A percentile compares a stretch with the other conserved stretches of the same genome.
phyloP scores from a whole-genome alignment of 2,329 filamentous ascomycete species.

The Colletotrichum plurivorum region DNA sequence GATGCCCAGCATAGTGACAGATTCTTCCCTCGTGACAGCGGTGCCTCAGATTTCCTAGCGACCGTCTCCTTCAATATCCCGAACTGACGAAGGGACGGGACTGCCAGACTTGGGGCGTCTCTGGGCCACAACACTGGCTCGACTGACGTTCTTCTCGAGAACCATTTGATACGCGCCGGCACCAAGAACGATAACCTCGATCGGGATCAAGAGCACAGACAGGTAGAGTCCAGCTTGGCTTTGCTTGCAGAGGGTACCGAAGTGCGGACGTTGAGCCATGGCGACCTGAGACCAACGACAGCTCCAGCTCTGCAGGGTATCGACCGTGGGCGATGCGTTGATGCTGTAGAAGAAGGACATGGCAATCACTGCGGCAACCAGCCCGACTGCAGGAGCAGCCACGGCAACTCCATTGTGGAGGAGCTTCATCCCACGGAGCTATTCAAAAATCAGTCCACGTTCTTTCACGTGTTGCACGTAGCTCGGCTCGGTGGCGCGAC shows the following conservation, averaged over 20 bases:
- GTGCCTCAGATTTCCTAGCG: slow-evolving; percentile 3
- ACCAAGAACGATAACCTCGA: slow-evolving; percentile 65
- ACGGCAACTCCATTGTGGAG: slow-evolving; percentile 43
- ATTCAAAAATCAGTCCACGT: slow-evolving; percentile 7
- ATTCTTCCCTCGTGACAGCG: neutral
- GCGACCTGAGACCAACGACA: slow-evolving; percentile 71
- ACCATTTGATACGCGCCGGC: slow-evolving; percentile 61
- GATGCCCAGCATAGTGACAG: neutral
- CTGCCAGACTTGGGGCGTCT: slow-evolving; percentile 52
- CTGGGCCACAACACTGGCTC: slow-evolving; percentile 43
- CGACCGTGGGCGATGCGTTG: slow-evolving; percentile 65
- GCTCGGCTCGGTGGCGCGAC: slow-evolving; percentile 45
- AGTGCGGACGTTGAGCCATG: slow-evolving; percentile 68
- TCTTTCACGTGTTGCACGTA: neutral
- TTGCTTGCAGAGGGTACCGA: slow-evolving; percentile 69
- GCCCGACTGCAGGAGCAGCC: slow-evolving; percentile 47
- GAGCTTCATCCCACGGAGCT: slow-evolving; percentile 29
- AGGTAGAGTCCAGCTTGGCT: slow-evolving; percentile 68
- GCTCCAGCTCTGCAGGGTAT: slow-evolving; percentile 73
- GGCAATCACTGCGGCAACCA: slow-evolving; percentile 62
- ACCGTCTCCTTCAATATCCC: slow-evolving; percentile 26
- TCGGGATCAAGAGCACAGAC: slow-evolving; percentile 68
- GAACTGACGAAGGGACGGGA: slow-evolving; percentile 42
- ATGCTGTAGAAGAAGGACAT: slow-evolving; percentile 71
- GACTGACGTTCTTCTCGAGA: slow-evolving; percentile 59